These are phyloP conservation scores for Aspergillus ellipticus DNA, from an alignment of 495 filamentous ascomycete genomes.

Conservation along the genomic window DNA sequence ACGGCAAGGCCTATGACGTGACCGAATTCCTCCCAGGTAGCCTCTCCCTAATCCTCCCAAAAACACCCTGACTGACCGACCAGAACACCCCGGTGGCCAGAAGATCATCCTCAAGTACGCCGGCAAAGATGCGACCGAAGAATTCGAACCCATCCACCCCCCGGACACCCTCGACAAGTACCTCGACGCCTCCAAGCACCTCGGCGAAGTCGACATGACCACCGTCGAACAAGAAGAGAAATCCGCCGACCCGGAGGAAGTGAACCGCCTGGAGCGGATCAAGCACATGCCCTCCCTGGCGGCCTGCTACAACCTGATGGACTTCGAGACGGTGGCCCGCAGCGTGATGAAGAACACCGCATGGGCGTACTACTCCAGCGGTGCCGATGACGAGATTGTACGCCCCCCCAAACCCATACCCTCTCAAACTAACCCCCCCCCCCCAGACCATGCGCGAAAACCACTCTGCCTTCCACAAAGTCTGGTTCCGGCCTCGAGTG, in stretches of 20 bases:
- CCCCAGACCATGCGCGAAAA: constrained; percentile 93
- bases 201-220: constrained; percentile 86
- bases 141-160: constrained; percentile 91
- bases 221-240: constrained; percentile 74
- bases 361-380: constrained; percentile 96
- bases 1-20: constrained; percentile 89
- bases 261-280: constrained; percentile 69
- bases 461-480: constrained; percentile 91
- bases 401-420: constrained; percentile 16
- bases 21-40: constrained; percentile 76
- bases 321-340: constrained; percentile 89
- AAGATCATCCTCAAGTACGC: constrained; percentile 81
- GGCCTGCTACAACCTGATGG: constrained; percentile 91
- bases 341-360: constrained; percentile 89
- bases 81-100: constrained; percentile 81
- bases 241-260: constrained; percentile 70
- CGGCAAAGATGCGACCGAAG: constrained; percentile 78
- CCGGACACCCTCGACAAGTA: constrained; percentile 76
- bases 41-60: neutral
- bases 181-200: constrained; percentile 78
- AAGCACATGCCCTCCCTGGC: constrained; percentile 74
- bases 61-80: neutral
- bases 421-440: neutral
- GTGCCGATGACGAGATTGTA: constrained; percentile 96
- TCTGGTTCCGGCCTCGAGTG: constrained; percentile 91